Evolutionary conservation across 495 filamentous ascomycete species (phyloP).

Genomic region (Aspergillus sparsus): DNA sequence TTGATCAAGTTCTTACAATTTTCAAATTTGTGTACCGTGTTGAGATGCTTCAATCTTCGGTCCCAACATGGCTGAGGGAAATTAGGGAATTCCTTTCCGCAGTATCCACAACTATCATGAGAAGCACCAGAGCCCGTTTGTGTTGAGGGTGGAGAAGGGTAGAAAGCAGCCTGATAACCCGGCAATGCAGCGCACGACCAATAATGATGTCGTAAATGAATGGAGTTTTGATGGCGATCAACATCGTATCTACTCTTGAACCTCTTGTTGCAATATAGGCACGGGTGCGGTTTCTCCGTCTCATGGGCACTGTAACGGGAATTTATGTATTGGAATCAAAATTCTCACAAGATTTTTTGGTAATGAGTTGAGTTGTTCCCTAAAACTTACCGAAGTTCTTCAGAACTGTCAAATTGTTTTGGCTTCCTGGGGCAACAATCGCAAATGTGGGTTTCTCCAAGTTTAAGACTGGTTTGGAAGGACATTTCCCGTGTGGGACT

Average conservation of each 20-base stretch:
- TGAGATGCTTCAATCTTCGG: conserved; percentile 78
- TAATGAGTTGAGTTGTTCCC: no score
- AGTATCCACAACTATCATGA: conserved; percentile 89
- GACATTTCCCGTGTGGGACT: conserved; percentile 46
- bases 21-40: conserved; percentile 90
- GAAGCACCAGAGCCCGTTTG: conserved; percentile 44
- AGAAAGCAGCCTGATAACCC: conserved; percentile 77
- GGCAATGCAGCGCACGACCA: conserved; percentile 93
- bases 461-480: conserved; percentile 37
- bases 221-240: conserved; percentile 94
- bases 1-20: conserved; percentile 99
- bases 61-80: conserved; percentile 77
- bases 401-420: no score
- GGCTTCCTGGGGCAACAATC: conserved; percentile 98
- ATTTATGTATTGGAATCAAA: conserved; percentile 14
- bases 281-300: conserved; percentile 94
- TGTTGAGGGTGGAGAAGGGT: conserved; percentile 51
- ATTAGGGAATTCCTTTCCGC: conserved; percentile 87
- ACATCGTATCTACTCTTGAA: conserved; percentile 99
- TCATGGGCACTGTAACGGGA: conserved; percentile 62
- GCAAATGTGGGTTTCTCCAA: conserved; percentile 69
- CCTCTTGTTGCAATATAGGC: conserved; percentile 86
- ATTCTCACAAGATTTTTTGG: no score
- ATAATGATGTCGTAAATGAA: conserved; percentile 92
- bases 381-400: conserved; percentile 81